phyloP scores from a whole-genome alignment of 2,329 filamentous ascomycete species.

The Rhexocercosporidium sp. region DNA sequence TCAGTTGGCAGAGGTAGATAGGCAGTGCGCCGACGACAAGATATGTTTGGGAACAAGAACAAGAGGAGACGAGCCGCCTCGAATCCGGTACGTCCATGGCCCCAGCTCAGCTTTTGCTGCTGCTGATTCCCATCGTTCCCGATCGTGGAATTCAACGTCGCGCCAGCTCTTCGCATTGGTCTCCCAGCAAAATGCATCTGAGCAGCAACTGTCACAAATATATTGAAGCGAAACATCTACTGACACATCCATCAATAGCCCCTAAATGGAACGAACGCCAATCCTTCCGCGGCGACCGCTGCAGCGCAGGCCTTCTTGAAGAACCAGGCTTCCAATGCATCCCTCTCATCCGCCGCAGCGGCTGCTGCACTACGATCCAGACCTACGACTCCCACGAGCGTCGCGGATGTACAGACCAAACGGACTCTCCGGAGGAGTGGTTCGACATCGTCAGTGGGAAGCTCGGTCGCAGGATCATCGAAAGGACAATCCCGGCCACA shows the following conservation, averaged over 20 bases:
- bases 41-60: conserved; percentile 44
- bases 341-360: conserved; percentile 83
- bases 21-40: conserved; percentile 30
- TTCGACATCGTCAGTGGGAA: conserved; percentile 72
- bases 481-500: conserved; percentile 46
- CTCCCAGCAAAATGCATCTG: conserved; percentile 16
- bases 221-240: conserved; percentile 22
- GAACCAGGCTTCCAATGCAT: conserved; percentile 65
- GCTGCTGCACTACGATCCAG: conserved; percentile 82
- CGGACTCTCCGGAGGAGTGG: conserved; percentile 75
- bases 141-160: conserved; percentile 25
- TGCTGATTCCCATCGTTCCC: conserved; percentile 6
- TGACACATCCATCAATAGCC: conserved; percentile 53
- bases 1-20: conserved; percentile 40
- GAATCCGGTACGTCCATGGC: conserved; percentile 46
- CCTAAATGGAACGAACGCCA: conserved; percentile 65
- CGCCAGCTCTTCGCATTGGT: conserved; percentile 29
- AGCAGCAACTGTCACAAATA: conserved; percentile 14
- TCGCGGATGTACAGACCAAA: conserved; percentile 86
- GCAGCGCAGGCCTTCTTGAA: conserved; percentile 82
- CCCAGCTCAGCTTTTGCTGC: neutral
- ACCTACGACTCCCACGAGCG: conserved; percentile 77
- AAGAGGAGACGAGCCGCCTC: conserved; percentile 46
- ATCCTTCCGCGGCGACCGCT: conserved; percentile 77
- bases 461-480: conserved; percentile 49